These are phyloP conservation scores for Coemansia sp. DNA, from an alignment of 192 early-diverging fungal genomes.

Conservation along the genomic window DNA sequence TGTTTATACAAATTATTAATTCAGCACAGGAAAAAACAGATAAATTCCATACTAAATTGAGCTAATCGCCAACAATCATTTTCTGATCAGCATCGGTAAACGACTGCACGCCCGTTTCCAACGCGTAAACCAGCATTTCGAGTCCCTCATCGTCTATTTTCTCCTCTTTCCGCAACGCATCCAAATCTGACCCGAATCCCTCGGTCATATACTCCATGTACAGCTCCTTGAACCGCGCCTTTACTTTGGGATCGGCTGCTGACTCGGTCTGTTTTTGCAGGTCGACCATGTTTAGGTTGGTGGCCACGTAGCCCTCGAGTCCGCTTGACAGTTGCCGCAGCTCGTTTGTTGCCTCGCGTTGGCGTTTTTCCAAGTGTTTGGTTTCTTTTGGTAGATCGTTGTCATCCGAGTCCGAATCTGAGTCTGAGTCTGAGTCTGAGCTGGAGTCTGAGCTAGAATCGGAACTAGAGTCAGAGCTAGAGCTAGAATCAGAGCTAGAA, in stretches of 20 bases:
- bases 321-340: constrained; percentile 10
- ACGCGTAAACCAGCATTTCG: constrained; percentile 41
- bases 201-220: constrained; percentile 49
- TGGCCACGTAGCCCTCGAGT: constrained; percentile 29
- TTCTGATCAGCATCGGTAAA: constrained; percentile 31
- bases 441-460: constrained; percentile 2
- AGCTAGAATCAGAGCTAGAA: background rate
- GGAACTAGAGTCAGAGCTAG: constrained; percentile 1
- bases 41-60: background rate
- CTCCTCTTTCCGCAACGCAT: constrained; percentile 37
- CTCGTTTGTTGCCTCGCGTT: constrained; percentile 8
- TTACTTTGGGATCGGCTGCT: constrained; percentile 12
- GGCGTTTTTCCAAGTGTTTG: constrained; percentile 15
- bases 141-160: constrained; percentile 36
- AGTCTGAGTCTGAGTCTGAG: constrained; percentile 12
- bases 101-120: constrained; percentile 33
- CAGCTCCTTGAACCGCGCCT: constrained; percentile 36
- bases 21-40: no score
- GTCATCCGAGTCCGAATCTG: constrained; percentile 6
- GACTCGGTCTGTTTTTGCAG: constrained; percentile 12
- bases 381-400: constrained; percentile 8
- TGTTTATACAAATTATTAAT: no score
- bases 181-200: constrained; percentile 47
- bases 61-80: constrained; percentile 21
- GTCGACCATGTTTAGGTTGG: constrained; percentile 36